Evolutionary conservation across 805 yeast species (phyloP).

Genomic region (Pichia thaimueangensis): DNA sequence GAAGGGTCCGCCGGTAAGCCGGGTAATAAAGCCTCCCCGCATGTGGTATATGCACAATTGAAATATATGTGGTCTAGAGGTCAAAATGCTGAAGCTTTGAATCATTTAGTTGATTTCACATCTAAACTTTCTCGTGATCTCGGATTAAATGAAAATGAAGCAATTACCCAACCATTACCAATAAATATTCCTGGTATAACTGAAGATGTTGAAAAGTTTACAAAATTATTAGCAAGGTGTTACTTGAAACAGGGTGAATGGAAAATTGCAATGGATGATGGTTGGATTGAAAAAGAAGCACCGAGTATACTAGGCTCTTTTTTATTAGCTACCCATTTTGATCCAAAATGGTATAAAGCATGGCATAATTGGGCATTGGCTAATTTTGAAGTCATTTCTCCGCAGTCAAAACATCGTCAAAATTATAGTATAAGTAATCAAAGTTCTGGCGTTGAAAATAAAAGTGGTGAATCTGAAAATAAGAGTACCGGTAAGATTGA

Average conservation of each 20-base stretch:
- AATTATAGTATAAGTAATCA: constrained; percentile 9
- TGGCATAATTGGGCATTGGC: constrained; percentile 99
- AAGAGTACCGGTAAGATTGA: background rate
- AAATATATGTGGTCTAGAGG: constrained; percentile 97
- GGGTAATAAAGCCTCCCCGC: constrained; percentile 82
- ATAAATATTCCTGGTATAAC: constrained; percentile 64
- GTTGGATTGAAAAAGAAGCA: constrained; percentile 68
- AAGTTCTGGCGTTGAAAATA: background rate
- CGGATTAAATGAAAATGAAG: constrained; percentile 79
- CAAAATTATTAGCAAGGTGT: constrained; percentile 84
- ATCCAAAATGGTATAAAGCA: constrained; percentile 90
- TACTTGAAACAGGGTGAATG: constrained; percentile 98
- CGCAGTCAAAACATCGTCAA: constrained; percentile 29
- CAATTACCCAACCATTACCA: constrained; percentile 81
- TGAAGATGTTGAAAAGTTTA: constrained; percentile 73
- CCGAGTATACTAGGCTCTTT: constrained; percentile 89
- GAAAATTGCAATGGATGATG: constrained; percentile 76
- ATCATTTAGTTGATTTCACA: constrained; percentile 83
- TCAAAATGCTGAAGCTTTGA: constrained; percentile 76
- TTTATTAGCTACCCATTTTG: constrained; percentile 90
- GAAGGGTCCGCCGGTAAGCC: constrained; percentile 40
- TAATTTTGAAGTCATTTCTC: constrained; percentile 87
- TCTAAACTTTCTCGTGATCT: constrained; percentile 84
- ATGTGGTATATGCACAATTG: constrained; percentile 93
- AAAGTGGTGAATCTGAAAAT: background rate